Evolutionary conservation across 1,284 basidiomycete genomes (phyloP), one percentile per base, ranked within the genome.

Genomic region (Cutaneotrichosporon mucoides): DNA sequence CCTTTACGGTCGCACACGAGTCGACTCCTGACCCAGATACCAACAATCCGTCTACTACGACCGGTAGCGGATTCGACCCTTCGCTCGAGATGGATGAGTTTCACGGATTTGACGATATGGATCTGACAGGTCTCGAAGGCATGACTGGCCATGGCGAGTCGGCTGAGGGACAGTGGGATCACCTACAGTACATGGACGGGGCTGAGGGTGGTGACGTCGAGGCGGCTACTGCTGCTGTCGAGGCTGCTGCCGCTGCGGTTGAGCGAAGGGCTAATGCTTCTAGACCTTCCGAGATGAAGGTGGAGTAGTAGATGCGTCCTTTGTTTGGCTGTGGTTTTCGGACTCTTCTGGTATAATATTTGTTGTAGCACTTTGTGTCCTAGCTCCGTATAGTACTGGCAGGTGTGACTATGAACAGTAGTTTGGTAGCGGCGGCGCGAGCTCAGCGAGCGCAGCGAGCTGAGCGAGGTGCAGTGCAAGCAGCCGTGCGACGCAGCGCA

Each of bases 91-190:
- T 68, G 33, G 68, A 68, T 48, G 66, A 66, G 9, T 71, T 71
- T 55, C 65, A 63, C 34, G 68, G 67, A n/a, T 73, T 73, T 55
- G 56, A 67, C n/a, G 70, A 71, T 63, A 72, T 73, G 67, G 70
- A 73, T 50, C 53, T 72, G 42, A 56, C 66, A 5, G 72, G 71
- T 7, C 58, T 74, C 35, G 70, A 67, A 41, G 65, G 59, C 15
- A 69, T 70, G 50, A 61, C 62, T 3, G 63, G 57, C 13, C 62
- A 59, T 36, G 66, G 60, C 6, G 63, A 65, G 9, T 44, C 48
- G 5, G 52, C 62, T 24, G 66, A 67, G 42, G 64, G 57, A 12
- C 66, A 68, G 51, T 73, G 70, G 72, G 69, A 71, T 49, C 70
- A 72, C 52, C 55, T 63, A 15, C 51, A 53, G 35, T 57, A 56